phyloP scores from a whole-genome alignment of 495 filamentous ascomycete species.

The Jackrogersella minutella region DNA sequence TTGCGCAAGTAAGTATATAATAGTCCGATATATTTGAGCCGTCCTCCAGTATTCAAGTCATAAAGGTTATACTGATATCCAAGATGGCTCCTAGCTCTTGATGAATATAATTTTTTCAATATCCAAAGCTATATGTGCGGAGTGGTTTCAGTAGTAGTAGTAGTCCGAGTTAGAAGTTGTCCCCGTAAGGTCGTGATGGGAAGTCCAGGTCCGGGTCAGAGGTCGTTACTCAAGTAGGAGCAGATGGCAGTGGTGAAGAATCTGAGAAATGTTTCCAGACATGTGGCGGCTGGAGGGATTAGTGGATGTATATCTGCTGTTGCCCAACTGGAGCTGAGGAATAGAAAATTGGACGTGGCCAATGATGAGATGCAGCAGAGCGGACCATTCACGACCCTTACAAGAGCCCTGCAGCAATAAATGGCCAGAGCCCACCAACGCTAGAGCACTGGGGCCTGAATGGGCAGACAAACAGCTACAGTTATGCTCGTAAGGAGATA shows the following conservation, averaged over 20 bases:
- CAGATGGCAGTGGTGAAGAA: slow-evolving; percentile 28
- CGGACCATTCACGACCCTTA: slow-evolving; percentile 53
- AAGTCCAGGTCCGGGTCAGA: slow-evolving; percentile 32
- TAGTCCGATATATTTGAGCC: slow-evolving; percentile 10
- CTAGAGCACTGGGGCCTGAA: slow-evolving; percentile 40
- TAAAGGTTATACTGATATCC: slow-evolving; percentile 20
- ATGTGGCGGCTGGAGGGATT: slow-evolving; percentile 43
- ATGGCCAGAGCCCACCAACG: slow-evolving; percentile 47
- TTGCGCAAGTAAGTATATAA: slow-evolving; percentile 22
- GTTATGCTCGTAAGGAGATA: slow-evolving; percentile 29
- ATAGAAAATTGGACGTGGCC: slow-evolving; percentile 44
- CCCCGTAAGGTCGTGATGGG: slow-evolving; percentile 24
- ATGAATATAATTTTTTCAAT: slow-evolving; percentile 19
- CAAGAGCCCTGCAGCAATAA: slow-evolving; percentile 48
- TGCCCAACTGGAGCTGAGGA: slow-evolving; percentile 45
- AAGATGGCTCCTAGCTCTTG: slow-evolving; percentile 3
- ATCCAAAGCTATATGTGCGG: slow-evolving; percentile 27
- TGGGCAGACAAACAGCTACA: slow-evolving; percentile 39
- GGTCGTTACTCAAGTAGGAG: slow-evolving; percentile 33
- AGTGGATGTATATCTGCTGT: slow-evolving; percentile 43
- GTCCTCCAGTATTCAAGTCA: slow-evolving; percentile 17
- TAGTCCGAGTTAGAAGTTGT: slow-evolving; percentile 31
- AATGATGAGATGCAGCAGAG: slow-evolving; percentile 49
- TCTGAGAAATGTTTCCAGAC: slow-evolving; percentile 37
- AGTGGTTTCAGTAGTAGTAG: slow-evolving; percentile 12